These are phyloP conservation scores for Russula ochroleuca DNA, from an alignment of 768 basidiomycete species.

Conservation along the genomic window DNA sequence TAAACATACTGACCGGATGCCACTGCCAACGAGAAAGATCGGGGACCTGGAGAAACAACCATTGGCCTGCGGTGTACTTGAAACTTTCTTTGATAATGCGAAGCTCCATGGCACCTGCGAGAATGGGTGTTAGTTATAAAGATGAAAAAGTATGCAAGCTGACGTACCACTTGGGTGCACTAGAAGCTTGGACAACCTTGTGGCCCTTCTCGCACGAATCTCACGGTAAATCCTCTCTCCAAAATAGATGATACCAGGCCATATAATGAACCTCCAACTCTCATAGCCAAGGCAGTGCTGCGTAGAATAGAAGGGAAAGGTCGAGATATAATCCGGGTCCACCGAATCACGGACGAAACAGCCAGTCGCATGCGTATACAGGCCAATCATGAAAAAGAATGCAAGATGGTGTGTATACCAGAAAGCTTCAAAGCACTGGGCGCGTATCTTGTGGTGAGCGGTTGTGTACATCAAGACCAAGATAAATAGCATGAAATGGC, in stretches of 20 bases:
- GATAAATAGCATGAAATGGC: constrained; percentile 91
- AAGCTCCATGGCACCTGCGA: constrained; percentile 81
- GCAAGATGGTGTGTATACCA: constrained; percentile 96
- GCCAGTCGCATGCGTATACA: constrained; percentile 87
- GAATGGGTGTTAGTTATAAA: constrained; percentile 10
- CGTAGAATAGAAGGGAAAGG: constrained; percentile 86
- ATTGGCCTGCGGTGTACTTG: constrained; percentile 88
- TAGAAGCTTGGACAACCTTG: constrained; percentile 78
- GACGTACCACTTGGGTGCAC: constrained; percentile 80
- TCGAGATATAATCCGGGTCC: constrained; percentile 58
- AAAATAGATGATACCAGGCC: constrained; percentile 88
- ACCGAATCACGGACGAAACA: constrained; percentile 91
- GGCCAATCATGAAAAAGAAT: constrained; percentile 89
- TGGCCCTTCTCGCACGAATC: constrained; percentile 71
- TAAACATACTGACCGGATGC: constrained; percentile 79
- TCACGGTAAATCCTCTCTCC: constrained; percentile 83
- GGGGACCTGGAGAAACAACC: constrained; percentile 87
- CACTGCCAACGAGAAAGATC: constrained; percentile 82
- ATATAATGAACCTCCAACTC: constrained; percentile 89
- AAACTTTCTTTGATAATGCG: constrained; percentile 89
- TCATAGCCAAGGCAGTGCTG: constrained; percentile 88
- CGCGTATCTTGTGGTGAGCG: constrained; percentile 82
- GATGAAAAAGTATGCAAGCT: not conserved
- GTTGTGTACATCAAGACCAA: constrained; percentile 93
- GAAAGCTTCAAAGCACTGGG: constrained; percentile 91